Conservation (phyloP, 345 rosid genomes). For the Raphanus sativus region DNA sequence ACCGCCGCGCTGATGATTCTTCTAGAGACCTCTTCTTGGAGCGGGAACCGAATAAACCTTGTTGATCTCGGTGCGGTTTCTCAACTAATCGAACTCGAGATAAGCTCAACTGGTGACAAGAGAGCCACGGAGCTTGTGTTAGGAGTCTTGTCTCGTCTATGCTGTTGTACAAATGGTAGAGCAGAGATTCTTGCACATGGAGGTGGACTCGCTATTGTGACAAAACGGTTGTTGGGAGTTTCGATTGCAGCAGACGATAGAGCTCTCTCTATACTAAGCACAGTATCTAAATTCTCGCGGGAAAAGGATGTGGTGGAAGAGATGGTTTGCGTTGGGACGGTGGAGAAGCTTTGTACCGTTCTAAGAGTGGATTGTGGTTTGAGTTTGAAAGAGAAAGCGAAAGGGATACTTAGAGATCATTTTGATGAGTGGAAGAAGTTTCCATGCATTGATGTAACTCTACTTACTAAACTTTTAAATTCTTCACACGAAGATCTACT, state of each 20-base stretch:
- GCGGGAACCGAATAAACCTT: slow-evolving; percentile 54
- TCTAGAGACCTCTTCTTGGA: slow-evolving; percentile 49
- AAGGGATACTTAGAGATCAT: slow-evolving; percentile 52
- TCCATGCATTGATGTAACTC: slow-evolving; percentile 48
- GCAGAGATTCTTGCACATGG: slow-evolving; percentile 56
- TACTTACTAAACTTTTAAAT: slow-evolving; percentile 32
- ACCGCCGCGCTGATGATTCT: slow-evolving; percentile 54
- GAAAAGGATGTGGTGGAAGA: slow-evolving; percentile 54
- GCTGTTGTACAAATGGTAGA: slow-evolving; percentile 73
- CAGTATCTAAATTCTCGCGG: slow-evolving; percentile 49
- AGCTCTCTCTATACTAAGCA: slow-evolving; percentile 55
- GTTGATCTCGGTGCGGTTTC: slow-evolving; percentile 54
- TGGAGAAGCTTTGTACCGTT: slow-evolving; percentile 59
- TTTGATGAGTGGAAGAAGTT: slow-evolving; percentile 58
- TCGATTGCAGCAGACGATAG: slow-evolving; percentile 55
- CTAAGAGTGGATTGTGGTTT: slow-evolving; percentile 44
- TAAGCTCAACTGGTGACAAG: slow-evolving; percentile 38
- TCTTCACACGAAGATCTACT: neutral
- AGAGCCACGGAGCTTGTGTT: slow-evolving; percentile 58
- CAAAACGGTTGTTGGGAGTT: slow-evolving; percentile 51
- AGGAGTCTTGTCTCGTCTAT: slow-evolving; percentile 53
- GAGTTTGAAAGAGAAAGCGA: slow-evolving; percentile 55
- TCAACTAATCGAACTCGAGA: slow-evolving; percentile 67
- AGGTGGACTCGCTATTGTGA: slow-evolving; percentile 59
- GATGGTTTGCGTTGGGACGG: slow-evolving; percentile 59